Percentiles rank a stretch among this genome's conserved stretches.
These are phyloP conservation scores for Echria macrotheca DNA, from an alignment of 495 filamentous ascomycete species.

Conservation along the genomic window DNA sequence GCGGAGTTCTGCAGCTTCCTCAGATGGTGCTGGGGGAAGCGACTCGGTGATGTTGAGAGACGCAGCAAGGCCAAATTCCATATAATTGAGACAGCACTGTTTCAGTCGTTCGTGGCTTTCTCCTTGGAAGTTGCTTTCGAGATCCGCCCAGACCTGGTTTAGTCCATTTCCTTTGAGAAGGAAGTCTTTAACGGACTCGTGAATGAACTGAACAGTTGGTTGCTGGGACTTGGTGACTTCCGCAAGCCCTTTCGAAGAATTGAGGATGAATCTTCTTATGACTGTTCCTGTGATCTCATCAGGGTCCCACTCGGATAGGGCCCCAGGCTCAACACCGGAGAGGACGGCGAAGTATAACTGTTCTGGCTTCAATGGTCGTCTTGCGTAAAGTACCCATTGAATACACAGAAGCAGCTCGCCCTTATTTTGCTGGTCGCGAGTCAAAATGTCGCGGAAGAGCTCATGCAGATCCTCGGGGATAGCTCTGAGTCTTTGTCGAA, in stretches of 20 bases:
- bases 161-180: conserved; percentile 24
- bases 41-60: not conserved
- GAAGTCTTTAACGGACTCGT: conserved; percentile 36
- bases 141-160: conserved; percentile 29
- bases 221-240: conserved; percentile 24
- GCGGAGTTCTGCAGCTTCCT: not conserved
- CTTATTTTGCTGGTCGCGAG: conserved; percentile 20
- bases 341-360: conserved; percentile 33
- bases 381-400: conserved; percentile 36
- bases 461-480: conserved; percentile 26
- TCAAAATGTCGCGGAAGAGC: conserved; percentile 31
- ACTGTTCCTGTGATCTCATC: not conserved
- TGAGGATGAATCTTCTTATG: conserved; percentile 1
- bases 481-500: conserved; percentile 20
- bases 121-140: conserved; percentile 19
- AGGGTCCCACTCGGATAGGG: not conserved
- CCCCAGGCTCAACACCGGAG: conserved; percentile 14
- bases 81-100: conserved; percentile 28
- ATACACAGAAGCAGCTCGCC: conserved; percentile 30
- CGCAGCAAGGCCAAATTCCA: conserved; percentile 3
- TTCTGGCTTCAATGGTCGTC: conserved; percentile 23
- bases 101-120: conserved; percentile 33
- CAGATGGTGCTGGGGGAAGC: not conserved
- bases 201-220: conserved; percentile 35
- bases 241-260: conserved; percentile 30